phyloP scores from a whole-genome alignment of 1,284 basidiomycete species.

The Xerocomus minutiporus region DNA sequence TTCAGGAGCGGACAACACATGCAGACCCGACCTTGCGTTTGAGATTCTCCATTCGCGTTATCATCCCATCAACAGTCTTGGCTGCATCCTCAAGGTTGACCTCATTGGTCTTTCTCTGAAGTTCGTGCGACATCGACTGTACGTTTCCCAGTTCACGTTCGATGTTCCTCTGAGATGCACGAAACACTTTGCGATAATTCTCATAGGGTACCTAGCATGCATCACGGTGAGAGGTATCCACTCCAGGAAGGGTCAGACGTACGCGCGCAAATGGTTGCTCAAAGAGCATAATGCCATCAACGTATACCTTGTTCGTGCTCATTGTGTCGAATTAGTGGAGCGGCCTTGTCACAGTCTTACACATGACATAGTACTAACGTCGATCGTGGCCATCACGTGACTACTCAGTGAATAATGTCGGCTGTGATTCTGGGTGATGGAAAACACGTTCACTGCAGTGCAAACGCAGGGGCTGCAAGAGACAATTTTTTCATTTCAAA shows the following conservation, averaged over 20 bases:
- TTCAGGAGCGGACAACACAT: slow-evolving; percentile 11
- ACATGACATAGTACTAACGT: slow-evolving; percentile 4
- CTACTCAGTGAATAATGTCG: not conserved
- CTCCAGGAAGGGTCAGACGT: slow-evolving; percentile 24
- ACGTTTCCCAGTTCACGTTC: slow-evolving; percentile 71
- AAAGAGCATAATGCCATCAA: slow-evolving; percentile 79
- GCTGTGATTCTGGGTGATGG: not conserved
- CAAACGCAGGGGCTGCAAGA: slow-evolving; percentile 7
- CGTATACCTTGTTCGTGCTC: slow-evolving; percentile 51
- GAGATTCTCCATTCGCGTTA: slow-evolving; percentile 66
- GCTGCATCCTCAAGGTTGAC: slow-evolving; percentile 50
- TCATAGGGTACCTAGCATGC: slow-evolving; percentile 73
- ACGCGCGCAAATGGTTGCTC: slow-evolving; percentile 85
- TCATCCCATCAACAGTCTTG: slow-evolving; percentile 69
- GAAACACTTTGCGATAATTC: slow-evolving; percentile 79
- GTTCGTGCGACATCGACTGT: slow-evolving; percentile 52
- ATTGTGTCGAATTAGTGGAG: slow-evolving; percentile 25
- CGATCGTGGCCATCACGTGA: slow-evolving; percentile 30
- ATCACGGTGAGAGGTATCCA: slow-evolving; percentile 9
- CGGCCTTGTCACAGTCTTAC: slow-evolving; percentile 4
- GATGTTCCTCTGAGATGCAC: slow-evolving; percentile 72
- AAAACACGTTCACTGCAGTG: slow-evolving; percentile 19
- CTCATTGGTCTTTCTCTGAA: slow-evolving; percentile 41
- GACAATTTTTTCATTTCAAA: slow-evolving; percentile 10
- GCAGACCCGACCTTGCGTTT: slow-evolving; percentile 68